A percentile compares a stretch with the other conserved stretches of the same genome.
phyloP scores from a whole-genome alignment of 2,329 filamentous ascomycete genomes.

The Exophiala aquamarina region DNA sequence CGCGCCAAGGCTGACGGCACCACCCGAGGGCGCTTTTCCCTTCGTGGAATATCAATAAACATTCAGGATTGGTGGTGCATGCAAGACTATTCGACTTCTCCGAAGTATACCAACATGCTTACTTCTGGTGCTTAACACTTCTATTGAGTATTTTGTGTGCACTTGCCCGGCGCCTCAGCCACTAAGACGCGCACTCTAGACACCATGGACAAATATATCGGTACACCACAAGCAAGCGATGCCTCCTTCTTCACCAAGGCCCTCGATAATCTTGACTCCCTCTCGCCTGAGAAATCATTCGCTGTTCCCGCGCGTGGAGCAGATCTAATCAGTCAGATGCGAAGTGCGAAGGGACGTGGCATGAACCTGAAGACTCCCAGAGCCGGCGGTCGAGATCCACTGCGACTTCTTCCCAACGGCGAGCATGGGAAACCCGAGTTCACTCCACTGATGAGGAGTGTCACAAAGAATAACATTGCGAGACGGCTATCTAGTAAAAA shows the following conservation, averaged over 20 bases:
- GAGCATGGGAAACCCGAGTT: conserved; percentile 69
- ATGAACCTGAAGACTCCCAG: conserved; percentile 72
- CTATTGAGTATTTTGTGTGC: conserved; percentile 4
- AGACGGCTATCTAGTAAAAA: conserved; percentile 61
- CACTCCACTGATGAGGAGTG: conserved; percentile 83
- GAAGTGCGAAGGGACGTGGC: conserved; percentile 58
- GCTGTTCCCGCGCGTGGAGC: conserved; percentile 74
- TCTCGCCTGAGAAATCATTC: conserved; percentile 86
- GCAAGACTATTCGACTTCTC: too few species aligned
- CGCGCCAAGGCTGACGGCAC: too few species aligned
- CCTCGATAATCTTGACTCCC: conserved; percentile 72
- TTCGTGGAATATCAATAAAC: too few species aligned
- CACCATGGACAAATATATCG: conserved; percentile 69
- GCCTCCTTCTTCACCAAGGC: conserved; percentile 72
- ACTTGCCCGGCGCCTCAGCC: neutral
- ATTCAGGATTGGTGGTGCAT: too few species aligned
- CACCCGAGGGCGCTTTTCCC: too few species aligned
- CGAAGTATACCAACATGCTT: too few species aligned
- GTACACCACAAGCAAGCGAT: conserved; percentile 88
- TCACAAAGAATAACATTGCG: conserved; percentile 67
- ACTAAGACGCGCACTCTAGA: conserved; percentile 30
- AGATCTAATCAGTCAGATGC: conserved; percentile 73
- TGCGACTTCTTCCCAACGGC: conserved; percentile 67
- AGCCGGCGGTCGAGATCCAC: conserved; percentile 56
- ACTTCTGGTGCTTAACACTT: conserved; percentile 9